Percentiles rank a stretch among this genome's conserved stretches.
Conservation (phyloP, 2,329 filamentous ascomycete genomes). For the Fusarium pseudoanthophilum region DNA sequence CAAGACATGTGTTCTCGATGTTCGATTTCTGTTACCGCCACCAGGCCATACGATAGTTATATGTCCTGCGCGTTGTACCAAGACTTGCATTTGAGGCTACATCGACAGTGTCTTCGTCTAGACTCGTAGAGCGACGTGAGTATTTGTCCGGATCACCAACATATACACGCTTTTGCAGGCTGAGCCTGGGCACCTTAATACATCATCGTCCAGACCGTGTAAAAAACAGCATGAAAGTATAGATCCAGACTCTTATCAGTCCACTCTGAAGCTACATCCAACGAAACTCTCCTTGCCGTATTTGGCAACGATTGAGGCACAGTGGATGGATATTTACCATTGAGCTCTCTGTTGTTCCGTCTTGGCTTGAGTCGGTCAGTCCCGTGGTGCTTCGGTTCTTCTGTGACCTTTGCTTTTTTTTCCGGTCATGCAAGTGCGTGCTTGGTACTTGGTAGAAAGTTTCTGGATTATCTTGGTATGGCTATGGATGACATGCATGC, state of each 20-base stretch:
- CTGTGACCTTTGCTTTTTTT: constrained; percentile 19
- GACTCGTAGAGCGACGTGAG: neutral
- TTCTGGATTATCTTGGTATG: constrained; percentile 18
- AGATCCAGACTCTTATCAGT: neutral
- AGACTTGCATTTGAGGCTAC: neutral
- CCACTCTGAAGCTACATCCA: neutral
- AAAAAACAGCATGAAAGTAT: neutral
- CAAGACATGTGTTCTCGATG: constrained; percentile 15
- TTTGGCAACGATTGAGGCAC: neutral
- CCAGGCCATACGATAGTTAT: neutral
- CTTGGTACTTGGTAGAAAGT: neutral
- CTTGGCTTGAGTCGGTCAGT: constrained; percentile 5
- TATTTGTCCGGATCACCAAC: neutral
- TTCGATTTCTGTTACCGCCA: constrained; percentile 6
- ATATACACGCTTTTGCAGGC: neutral
- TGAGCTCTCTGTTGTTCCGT: neutral
- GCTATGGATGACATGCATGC: constrained; percentile 34
- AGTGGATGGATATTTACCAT: neutral
- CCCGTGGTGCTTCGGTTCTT: constrained; percentile 5
- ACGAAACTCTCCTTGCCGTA: neutral
- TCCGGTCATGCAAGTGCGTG: constrained; percentile 11
- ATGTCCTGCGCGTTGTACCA: neutral
- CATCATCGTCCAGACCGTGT: constrained; percentile 1
- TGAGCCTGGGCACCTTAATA: constrained; percentile 1
- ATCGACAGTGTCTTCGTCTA: neutral